Conservation (phyloP, 805 yeast species). For the Candida ponderosae region DNA sequence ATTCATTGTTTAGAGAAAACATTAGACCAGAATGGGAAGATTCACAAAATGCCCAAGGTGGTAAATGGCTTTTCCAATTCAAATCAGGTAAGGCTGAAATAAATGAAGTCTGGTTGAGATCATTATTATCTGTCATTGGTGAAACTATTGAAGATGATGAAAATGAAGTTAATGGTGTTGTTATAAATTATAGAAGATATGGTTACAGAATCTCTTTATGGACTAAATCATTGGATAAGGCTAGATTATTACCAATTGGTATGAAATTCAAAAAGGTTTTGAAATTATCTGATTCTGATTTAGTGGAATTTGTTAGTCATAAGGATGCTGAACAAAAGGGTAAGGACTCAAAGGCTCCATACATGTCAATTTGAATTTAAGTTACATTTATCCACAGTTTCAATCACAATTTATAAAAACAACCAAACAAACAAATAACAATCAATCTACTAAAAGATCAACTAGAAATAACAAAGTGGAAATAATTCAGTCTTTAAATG, state of each 20-base stretch:
- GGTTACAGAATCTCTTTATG: slow-evolving; percentile 84
- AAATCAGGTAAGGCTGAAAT: slow-evolving; percentile 55
- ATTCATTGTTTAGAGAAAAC: slow-evolving; percentile 89
- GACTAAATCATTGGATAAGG: slow-evolving; percentile 73
- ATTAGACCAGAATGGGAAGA: slow-evolving; percentile 99
- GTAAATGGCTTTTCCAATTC: slow-evolving; percentile 85
- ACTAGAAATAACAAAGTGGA: too few relatives aligned
- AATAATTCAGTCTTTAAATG: too few relatives aligned
- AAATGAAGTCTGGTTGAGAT: slow-evolving; percentile 89
- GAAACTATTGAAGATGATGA: slow-evolving; percentile 80
- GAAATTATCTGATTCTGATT: slow-evolving; percentile 64
- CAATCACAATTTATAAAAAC: too few relatives aligned
- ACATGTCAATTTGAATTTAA: neutral
- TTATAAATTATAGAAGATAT: slow-evolving; percentile 77
- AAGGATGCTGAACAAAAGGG: slow-evolving; percentile 17
- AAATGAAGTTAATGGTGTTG: slow-evolving; percentile 90
- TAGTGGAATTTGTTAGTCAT: slow-evolving; percentile 74
- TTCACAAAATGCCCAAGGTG: slow-evolving; percentile 77
- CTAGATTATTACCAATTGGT: slow-evolving; percentile 69
- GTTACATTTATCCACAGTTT: too few relatives aligned
- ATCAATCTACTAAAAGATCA: too few relatives aligned
- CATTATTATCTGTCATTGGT: slow-evolving; percentile 85
- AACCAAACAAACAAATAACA: too few relatives aligned
- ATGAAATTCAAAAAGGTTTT: slow-evolving; percentile 80
- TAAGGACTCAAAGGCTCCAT: neutral